Base-by-base conservation (phyloP, 192 early-diverging fungal species). In the Coemansia sp. region DNA sequence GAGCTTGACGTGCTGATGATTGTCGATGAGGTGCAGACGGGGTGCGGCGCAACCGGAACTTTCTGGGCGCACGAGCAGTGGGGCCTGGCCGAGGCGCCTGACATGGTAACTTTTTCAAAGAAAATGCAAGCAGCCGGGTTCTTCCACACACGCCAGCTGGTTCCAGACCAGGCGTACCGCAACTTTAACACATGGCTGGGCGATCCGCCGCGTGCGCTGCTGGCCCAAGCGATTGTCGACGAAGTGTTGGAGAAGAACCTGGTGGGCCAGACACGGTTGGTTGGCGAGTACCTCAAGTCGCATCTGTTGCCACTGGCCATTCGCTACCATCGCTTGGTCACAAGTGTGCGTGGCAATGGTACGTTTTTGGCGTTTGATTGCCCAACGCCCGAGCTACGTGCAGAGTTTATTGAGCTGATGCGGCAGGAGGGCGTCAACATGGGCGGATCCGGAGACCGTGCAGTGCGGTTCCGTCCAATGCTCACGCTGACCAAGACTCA, bases 21-120 rank as follows among this genome's bases (percentile, higher is more conserved):
- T 62, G 89, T 91, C n/a, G 89, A 91, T 57, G 89, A 91, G 62
- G 89, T 91, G 43, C 89, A 91, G 62, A 91, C 89, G 1, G 89
- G 89, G 59, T 88, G 88, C 22, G 89, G 85, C 8, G 85, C 87
- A 19, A 88, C 89, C 0, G 89, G 89, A 49, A 75, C 83, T 2
- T 91, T 91, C 68, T 91, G 89, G 89, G 89, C 88, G 2, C 89
- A 91, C 67, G 87, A 88, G 61, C 82, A 85, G n/a, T 91, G 89
- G 89, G 63, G 70, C 6, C 69, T 91, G 53, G 75, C 76, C 25
- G 79, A 71, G 23, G 83, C 88, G 54, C 89, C 89, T 9, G 89
- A 91, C 60, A 87, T 89, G 66, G 89, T 91, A 9, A 91, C 89
- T 0, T 91, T 91, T 52, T 88, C 87, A 21, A 91, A 91, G 68